Conservation (phyloP, 2,329 filamentous ascomycete species). For the Arthroderma sp. region DNA sequence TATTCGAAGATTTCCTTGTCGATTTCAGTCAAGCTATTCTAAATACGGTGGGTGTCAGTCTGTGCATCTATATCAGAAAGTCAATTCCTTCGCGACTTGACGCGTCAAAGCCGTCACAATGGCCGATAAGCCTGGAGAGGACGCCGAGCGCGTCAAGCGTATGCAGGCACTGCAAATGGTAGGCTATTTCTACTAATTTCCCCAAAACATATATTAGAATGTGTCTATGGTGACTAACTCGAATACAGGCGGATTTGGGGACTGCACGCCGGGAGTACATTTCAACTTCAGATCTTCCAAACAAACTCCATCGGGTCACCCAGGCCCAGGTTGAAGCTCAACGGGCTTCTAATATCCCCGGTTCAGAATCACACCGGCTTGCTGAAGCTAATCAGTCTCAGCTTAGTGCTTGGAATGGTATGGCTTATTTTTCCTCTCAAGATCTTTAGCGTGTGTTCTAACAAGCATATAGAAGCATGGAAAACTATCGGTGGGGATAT, state of each 20-base stretch:
- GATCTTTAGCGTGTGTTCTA: not conserved
- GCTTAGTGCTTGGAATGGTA: conserved; percentile 24
- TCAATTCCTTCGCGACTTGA: not conserved
- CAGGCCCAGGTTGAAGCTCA: conserved; percentile 18
- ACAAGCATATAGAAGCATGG: conserved; percentile 17
- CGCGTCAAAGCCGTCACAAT: conserved; percentile 1
- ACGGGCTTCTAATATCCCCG: conserved; percentile 19
- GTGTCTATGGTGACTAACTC: not conserved
- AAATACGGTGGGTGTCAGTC: no score
- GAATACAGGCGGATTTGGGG: conserved; percentile 25
- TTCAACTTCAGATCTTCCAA: conserved; percentile 19
- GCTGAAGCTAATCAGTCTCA: conserved; percentile 16
- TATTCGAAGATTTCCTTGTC: no score
- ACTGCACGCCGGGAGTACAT: conserved; percentile 24
- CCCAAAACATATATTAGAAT: not conserved
- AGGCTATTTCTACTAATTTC: not conserved
- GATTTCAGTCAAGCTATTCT: no score
- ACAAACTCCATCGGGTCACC: conserved; percentile 7
- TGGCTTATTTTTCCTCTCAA: conserved; percentile 5
- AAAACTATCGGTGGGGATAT: conserved; percentile 19
- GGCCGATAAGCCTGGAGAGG: conserved; percentile 7
- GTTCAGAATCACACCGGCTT: conserved; percentile 17
- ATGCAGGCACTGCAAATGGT: conserved; percentile 21
- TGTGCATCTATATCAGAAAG: no score
- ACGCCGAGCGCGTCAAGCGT: conserved; percentile 10